phyloP scores from a whole-genome alignment of 1,284 basidiomycete genomes.

The Amylostereum areolatum region DNA sequence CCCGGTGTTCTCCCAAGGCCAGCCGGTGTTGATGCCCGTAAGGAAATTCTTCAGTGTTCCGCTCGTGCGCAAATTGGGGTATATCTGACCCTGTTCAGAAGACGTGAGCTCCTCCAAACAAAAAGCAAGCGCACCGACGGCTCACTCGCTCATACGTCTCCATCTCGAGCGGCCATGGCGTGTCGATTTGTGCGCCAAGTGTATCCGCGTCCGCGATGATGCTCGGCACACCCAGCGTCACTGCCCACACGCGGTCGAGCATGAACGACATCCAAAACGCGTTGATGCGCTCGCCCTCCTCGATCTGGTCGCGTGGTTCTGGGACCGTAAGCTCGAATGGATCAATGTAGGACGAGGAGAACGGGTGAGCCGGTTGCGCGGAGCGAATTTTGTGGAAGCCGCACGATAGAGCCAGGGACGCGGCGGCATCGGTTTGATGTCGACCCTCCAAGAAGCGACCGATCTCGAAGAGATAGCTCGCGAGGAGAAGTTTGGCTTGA shows the following conservation, averaged over 20 bases:
- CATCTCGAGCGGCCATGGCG: slow-evolving; percentile 61
- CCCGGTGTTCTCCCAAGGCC: slow-evolving; percentile 3
- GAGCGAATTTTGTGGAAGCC: slow-evolving; percentile 28
- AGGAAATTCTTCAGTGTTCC: slow-evolving; percentile 2
- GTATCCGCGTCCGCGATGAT: slow-evolving; percentile 31
- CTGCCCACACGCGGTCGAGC: slow-evolving; percentile 60
- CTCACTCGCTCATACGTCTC: slow-evolving; percentile 51
- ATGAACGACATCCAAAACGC: slow-evolving; percentile 70
- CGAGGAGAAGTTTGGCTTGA: slow-evolving; percentile 51
- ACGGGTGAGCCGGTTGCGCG: slow-evolving; percentile 7
- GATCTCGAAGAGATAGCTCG: slow-evolving; percentile 43
- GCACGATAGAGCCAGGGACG: slow-evolving; percentile 28
- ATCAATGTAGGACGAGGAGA: slow-evolving; percentile 9
- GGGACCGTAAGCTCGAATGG: slow-evolving; percentile 19
- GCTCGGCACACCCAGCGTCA: slow-evolving; percentile 48
- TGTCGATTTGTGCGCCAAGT: slow-evolving; percentile 40
- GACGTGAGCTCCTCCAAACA: not conserved
- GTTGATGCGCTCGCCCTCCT: slow-evolving; percentile 57
- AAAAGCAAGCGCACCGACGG: not conserved
- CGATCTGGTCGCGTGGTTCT: slow-evolving; percentile 31
- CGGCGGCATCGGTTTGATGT: slow-evolving; percentile 34
- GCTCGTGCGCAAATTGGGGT: not conserved
- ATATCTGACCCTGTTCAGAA: slow-evolving; percentile 12
- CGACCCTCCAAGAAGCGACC: slow-evolving; percentile 37
- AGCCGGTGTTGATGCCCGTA: not conserved